Percentiles rank a stretch among this genome's conserved stretches.
These are phyloP conservation scores for Diversispora epigaea DNA, from an alignment of 192 early-diverging fungal genomes.

Conservation along the genomic window DNA sequence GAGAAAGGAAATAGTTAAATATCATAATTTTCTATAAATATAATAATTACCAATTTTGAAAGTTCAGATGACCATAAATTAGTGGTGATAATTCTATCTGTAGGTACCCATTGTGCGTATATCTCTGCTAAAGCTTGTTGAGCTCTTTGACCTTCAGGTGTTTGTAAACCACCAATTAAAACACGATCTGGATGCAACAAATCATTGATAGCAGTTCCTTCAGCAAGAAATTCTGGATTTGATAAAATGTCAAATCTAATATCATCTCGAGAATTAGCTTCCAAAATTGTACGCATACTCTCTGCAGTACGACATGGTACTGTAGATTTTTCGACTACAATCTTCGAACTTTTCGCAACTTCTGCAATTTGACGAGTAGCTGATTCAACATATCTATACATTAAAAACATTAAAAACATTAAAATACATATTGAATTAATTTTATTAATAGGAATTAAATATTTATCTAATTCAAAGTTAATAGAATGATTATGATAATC, in stretches of 20 bases:
- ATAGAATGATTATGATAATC: too few species aligned
- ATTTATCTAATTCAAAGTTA: too few species aligned
- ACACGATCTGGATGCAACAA: conserved; percentile 86
- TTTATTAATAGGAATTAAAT: too few species aligned
- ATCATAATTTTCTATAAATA: too few species aligned
- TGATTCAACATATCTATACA: conserved; percentile 69
- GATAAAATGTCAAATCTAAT: conserved; percentile 85
- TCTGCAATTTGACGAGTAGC: conserved; percentile 82
- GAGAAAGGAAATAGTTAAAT: too few species aligned
- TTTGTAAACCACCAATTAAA: conserved; percentile 80
- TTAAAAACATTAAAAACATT: conserved; percentile 11
- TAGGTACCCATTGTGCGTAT: conserved; percentile 87
- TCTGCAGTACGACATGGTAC: conserved; percentile 92
- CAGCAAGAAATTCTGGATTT: conserved; percentile 95
- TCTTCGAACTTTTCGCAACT: conserved; percentile 76
- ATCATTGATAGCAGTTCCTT: conserved; percentile 86
- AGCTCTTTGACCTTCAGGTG: conserved; percentile 68
- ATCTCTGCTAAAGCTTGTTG: conserved; percentile 72
- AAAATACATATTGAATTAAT: too few species aligned
- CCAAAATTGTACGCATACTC: conserved; percentile 80
- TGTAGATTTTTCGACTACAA: conserved; percentile 93
- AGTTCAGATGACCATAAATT: conserved; percentile 94
- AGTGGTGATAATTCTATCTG: conserved; percentile 84
- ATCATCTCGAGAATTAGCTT: conserved; percentile 64
- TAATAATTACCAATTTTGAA: conserved; percentile 85